phyloP scores from a whole-genome alignment of 2,329 filamentous ascomycete species.

The Alternaria dauci region DNA sequence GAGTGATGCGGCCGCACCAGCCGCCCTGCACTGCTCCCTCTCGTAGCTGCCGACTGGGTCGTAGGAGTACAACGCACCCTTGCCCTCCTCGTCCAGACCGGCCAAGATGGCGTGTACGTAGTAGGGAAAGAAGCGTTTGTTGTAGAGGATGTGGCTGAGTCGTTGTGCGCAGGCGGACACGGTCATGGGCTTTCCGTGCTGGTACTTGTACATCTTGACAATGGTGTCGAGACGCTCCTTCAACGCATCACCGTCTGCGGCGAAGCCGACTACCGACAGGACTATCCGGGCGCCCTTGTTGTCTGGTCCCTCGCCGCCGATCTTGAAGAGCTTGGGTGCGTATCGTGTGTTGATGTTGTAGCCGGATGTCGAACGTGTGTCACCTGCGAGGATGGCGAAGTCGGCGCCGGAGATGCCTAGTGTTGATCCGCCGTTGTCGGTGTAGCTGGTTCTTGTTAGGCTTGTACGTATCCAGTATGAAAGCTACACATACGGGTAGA shows the following conservation, averaged over 20 bases:
- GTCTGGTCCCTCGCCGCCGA: conserved; percentile 87
- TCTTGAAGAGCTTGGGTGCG: conserved; percentile 95
- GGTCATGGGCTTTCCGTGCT: conserved; percentile 95
- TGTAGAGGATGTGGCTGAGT: conserved; percentile 92
- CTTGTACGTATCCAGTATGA: conserved; percentile 2
- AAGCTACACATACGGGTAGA: conserved; percentile 78
- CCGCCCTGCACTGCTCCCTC: conserved; percentile 92
- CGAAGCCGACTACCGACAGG: conserved; percentile 93
- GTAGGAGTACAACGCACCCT: conserved; percentile 94
- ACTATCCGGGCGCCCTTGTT: conserved; percentile 87
- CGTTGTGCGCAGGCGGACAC: conserved; percentile 95
- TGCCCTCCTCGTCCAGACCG: conserved; percentile 92
- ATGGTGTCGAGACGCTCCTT: conserved; percentile 93
- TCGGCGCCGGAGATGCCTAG: conserved; percentile 92
- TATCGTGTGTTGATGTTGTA: conserved; percentile 98
- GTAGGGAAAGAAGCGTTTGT: conserved; percentile 99
- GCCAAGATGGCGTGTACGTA: conserved; percentile 95
- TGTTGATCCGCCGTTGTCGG: conserved; percentile 96
- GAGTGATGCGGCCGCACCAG: conserved; percentile 87
- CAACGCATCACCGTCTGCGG: conserved; percentile 90
- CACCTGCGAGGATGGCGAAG: conserved; percentile 96
- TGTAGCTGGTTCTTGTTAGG: conserved; percentile 70
- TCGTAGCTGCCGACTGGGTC: conserved; percentile 98
- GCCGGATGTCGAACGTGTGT: conserved; percentile 93
- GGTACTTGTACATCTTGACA: conserved; percentile 99